These are phyloP conservation scores for Hura crepitans DNA, from an alignment of 441 rosid genomes.

Conservation along the genomic window DNA sequence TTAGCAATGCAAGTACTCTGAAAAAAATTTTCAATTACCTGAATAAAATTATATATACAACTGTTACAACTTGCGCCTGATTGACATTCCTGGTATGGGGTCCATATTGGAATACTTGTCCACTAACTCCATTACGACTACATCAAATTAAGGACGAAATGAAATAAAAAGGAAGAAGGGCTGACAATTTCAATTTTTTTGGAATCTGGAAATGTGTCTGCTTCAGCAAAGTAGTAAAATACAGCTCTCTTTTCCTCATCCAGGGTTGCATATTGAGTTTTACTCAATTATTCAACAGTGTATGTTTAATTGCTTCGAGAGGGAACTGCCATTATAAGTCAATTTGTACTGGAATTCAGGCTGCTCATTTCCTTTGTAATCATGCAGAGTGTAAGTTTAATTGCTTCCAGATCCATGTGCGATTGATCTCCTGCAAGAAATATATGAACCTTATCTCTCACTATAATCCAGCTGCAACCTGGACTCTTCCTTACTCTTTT, in stretches of 20 bases:
- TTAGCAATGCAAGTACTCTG: background rate
- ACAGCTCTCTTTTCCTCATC: too few relatives aligned
- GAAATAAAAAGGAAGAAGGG: too few relatives aligned
- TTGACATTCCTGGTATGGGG: constrained; percentile 79
- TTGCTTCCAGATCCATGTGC: constrained; percentile 35
- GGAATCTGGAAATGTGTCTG: too few relatives aligned
- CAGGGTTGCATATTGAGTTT: too few relatives aligned
- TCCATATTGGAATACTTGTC: constrained; percentile 82
- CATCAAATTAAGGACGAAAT: too few relatives aligned
- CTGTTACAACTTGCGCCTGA: constrained; percentile 84
- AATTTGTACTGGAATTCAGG: background rate
- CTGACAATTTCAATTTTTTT: too few relatives aligned
- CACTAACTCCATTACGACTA: constrained; percentile 87
- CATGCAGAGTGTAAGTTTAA: constrained; percentile 32
- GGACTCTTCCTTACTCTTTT: constrained; percentile 60
- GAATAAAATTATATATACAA: too few relatives aligned
- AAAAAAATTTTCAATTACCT: constrained; percentile 17
- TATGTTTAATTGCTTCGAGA: too few relatives aligned
- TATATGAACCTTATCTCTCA: constrained; percentile 39
- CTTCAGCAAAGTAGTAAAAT: too few relatives aligned
- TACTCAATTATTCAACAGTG: too few relatives aligned
- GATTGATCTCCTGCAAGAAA: constrained; percentile 50
- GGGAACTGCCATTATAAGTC: background rate
- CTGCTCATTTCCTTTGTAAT: constrained; percentile 35
- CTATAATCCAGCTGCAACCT: constrained; percentile 63